Evolutionary conservation across 2,329 filamentous ascomycete genomes (phyloP).

Genomic region (Lasiodiplodia sp.): DNA sequence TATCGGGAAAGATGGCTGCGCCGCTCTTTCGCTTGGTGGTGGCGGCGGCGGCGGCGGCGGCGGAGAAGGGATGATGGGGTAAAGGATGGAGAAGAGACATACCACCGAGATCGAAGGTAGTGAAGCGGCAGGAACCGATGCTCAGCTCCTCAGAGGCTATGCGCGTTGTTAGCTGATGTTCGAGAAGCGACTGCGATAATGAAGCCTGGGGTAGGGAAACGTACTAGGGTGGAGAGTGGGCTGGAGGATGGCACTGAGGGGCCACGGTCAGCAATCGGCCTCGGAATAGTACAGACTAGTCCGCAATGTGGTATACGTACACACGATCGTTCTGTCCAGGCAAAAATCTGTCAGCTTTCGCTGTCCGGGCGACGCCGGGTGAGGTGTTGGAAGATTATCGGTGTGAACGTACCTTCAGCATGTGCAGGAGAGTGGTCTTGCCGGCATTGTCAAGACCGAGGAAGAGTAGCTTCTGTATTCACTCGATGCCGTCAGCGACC

Average conservation of each 20-base stretch:
- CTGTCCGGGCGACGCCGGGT: neutral
- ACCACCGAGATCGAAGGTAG: constrained; percentile 90
- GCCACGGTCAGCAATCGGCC: neutral
- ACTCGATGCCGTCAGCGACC: neutral
- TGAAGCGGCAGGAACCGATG: constrained; percentile 75
- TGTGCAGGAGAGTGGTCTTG: constrained; percentile 92
- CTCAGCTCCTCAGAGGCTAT: constrained; percentile 71
- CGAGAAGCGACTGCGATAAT: neutral
- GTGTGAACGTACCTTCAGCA: constrained; percentile 71
- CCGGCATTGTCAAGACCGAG: constrained; percentile 92
- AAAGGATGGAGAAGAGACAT: neutral
- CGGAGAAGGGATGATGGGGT: neutral
- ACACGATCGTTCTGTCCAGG: constrained; percentile 74
- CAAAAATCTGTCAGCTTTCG: neutral
- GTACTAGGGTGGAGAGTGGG: constrained; percentile 80
- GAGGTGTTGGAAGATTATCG: neutral
- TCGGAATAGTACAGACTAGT: neutral
- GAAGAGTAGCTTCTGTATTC: constrained; percentile 59
- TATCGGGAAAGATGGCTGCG: neutral
- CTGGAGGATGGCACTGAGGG: constrained; percentile 53
- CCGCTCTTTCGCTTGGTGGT: neutral
- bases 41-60: neutral
- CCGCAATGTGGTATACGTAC: constrained; percentile 12
- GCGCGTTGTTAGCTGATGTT: constrained; percentile 31
- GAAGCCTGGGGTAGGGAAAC: constrained; percentile 43